Evolutionary conservation across 1,284 basidiomycete species (phyloP).

Genomic region (Pseudozyma sp.): DNA sequence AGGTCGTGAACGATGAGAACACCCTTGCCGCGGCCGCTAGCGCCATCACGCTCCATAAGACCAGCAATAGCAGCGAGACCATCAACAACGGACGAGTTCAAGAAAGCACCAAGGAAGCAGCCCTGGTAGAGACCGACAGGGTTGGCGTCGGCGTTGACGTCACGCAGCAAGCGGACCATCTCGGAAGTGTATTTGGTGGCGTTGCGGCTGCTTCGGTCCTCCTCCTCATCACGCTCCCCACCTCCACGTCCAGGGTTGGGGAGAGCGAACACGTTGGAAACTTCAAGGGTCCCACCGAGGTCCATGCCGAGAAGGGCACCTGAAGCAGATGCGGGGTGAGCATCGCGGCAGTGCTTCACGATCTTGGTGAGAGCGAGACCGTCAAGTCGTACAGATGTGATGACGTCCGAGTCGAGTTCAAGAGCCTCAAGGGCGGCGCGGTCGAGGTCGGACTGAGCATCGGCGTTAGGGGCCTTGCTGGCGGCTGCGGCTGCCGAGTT

Average conservation of each 20-base stretch:
- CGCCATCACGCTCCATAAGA: slow-evolving; percentile 66
- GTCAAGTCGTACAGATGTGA: slow-evolving; percentile 65
- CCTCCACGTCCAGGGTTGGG: slow-evolving; percentile 53
- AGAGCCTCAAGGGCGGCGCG: slow-evolving; percentile 57
- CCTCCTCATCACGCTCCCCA: slow-evolving; percentile 60
- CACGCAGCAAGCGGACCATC: slow-evolving; percentile 87
- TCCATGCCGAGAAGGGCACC: slow-evolving; percentile 67
- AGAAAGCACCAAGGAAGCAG: slow-evolving; percentile 76
- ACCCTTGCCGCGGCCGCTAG: slow-evolving; percentile 63
- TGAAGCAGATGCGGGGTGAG: slow-evolving; percentile 63
- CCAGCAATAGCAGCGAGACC: slow-evolving; percentile 71
- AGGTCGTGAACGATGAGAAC: slow-evolving; percentile 67
- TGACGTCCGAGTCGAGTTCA: slow-evolving; percentile 61
- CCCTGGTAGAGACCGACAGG: slow-evolving; percentile 98
- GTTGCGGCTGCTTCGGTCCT: slow-evolving; percentile 59
- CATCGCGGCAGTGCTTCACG: slow-evolving; percentile 68
- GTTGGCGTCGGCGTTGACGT: slow-evolving; percentile 93
- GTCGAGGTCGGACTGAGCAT: slow-evolving; percentile 46
- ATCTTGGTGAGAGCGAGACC: slow-evolving; percentile 68
- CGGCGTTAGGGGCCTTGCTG: slow-evolving; percentile 21
- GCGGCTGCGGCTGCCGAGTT: slow-evolving; percentile 16
- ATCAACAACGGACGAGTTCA: slow-evolving; percentile 85
- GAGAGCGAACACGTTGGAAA: slow-evolving; percentile 65
- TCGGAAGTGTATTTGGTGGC: slow-evolving; percentile 78
- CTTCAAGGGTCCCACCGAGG: slow-evolving; percentile 64